These are phyloP conservation scores for Nigrospora sphaerica DNA, from an alignment of 2,329 filamentous ascomycete genomes.

Conservation along the genomic window DNA sequence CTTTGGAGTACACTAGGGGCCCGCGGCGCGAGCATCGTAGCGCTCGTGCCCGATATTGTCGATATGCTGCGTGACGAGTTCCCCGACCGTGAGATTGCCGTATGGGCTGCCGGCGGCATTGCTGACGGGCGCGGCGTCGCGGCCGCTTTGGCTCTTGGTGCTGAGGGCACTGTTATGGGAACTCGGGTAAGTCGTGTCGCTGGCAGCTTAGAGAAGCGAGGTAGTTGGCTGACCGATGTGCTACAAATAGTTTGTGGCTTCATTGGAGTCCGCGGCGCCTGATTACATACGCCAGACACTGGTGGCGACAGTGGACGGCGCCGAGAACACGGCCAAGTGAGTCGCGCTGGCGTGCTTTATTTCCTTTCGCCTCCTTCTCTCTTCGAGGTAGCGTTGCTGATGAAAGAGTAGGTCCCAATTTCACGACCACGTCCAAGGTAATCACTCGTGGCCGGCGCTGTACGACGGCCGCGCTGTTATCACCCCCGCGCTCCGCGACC, in stretches of 20 bases:
- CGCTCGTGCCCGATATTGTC: slow-evolving; percentile 50
- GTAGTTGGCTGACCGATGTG: neutral
- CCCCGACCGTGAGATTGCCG: slow-evolving; percentile 10
- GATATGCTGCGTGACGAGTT: slow-evolving; percentile 35
- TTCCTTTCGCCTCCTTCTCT: no score
- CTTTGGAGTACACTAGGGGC: slow-evolving; percentile 10
- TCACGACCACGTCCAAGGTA: slow-evolving; percentile 22
- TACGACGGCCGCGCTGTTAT: slow-evolving; percentile 24
- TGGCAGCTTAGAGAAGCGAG: neutral
- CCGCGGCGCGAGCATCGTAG: slow-evolving; percentile 44
- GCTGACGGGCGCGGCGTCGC: slow-evolving; percentile 36
- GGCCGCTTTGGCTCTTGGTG: slow-evolving; percentile 37
- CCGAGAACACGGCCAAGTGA: neutral
- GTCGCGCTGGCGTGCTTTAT: neutral
- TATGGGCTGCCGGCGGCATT: slow-evolving; percentile 39
- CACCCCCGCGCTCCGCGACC: slow-evolving; percentile 8
- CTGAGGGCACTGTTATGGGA: slow-evolving; percentile 17
- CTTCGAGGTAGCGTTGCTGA: neutral
- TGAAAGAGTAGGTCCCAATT: slow-evolving; percentile 16
- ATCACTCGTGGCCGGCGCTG: slow-evolving; percentile 16
- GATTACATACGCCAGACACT: neutral
- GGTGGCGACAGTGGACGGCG: neutral
- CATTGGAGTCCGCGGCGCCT: neutral
- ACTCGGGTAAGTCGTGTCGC: slow-evolving; percentile 15
- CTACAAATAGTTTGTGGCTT: neutral